Conservation (phyloP, 148 eudicot species). For the Rhododendron kiyosumense region DNA sequence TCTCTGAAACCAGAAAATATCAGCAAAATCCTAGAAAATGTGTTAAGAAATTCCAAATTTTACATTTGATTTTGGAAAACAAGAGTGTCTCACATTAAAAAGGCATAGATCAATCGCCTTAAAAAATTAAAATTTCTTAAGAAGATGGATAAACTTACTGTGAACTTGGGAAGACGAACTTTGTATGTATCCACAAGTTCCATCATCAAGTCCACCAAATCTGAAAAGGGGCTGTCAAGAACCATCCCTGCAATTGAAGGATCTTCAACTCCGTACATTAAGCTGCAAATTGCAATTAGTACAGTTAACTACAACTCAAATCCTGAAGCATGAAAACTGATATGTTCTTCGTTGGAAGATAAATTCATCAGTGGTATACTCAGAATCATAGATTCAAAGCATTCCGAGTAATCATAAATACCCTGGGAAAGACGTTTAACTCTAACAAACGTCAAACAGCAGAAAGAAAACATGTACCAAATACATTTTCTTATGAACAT, state of each 20-base stretch:
- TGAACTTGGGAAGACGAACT: constrained; percentile 90
- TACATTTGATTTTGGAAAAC: not conserved
- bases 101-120: not conserved
- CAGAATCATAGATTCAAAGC: not conserved
- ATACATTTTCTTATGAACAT: not conserved
- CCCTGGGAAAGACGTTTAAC: constrained; percentile 4
- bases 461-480: not conserved
- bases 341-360: not conserved
- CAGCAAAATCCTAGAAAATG: not conserved
- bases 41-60: not conserved
- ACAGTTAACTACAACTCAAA: not conserved
- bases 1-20: not conserved
- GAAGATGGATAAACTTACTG: constrained; percentile 45
- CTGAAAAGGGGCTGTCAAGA: constrained; percentile 97
- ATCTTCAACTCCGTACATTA: constrained; percentile 98
- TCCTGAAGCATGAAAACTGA: not conserved
- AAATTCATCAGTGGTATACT: not conserved
- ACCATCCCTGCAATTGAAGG: constrained; percentile 99
- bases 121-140: not conserved
- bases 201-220: constrained; percentile 97
- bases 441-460: not conserved
- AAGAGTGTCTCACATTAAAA: not conserved
- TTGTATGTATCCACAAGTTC: constrained; percentile 97
- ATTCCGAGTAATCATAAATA: not conserved
- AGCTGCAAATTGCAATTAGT: constrained; percentile 42